Percentiles rank a stretch among this genome's conserved stretches.
Evolutionary conservation across 2,329 filamentous ascomycete species (phyloP).

Genomic region (Phoma sp.): DNA sequence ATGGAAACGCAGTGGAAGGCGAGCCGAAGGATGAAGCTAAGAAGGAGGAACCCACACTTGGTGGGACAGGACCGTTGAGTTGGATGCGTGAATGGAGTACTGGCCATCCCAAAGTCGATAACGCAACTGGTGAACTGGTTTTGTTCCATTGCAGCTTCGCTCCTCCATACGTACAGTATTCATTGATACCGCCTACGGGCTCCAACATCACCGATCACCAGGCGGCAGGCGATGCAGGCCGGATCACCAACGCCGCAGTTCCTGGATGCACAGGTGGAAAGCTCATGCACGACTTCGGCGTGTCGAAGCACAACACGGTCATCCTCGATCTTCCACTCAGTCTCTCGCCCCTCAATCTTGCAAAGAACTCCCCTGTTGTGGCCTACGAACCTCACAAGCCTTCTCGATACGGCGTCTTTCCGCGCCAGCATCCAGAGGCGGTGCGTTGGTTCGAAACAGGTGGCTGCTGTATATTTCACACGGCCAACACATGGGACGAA

Average conservation of each 20-base stretch:
- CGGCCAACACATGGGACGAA: slow-evolving; percentile 73
- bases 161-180: slow-evolving; percentile 72
- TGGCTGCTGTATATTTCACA: slow-evolving; percentile 74
- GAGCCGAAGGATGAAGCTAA: slow-evolving; percentile 47
- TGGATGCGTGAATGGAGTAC: slow-evolving; percentile 77
- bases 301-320: slow-evolving; percentile 66
- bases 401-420: slow-evolving; percentile 72
- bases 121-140: slow-evolving; percentile 67
- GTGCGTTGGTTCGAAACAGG: slow-evolving; percentile 73
- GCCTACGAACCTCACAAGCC: slow-evolving; percentile 63
- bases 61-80: slow-evolving; percentile 61
- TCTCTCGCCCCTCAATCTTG: slow-evolving; percentile 67
- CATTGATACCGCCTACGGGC: slow-evolving; percentile 55
- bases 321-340: slow-evolving; percentile 74
- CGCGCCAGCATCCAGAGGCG: slow-evolving; percentile 62
- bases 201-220: slow-evolving; percentile 13
- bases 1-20: slow-evolving; percentile 63
- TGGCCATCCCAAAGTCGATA: slow-evolving; percentile 72
- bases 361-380: slow-evolving; percentile 63
- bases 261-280: slow-evolving; percentile 68
- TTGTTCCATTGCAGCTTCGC: slow-evolving; percentile 71
- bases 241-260: slow-evolving; percentile 61
- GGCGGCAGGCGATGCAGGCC: slow-evolving; percentile 9
- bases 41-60: slow-evolving; percentile 49
- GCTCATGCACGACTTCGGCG: slow-evolving; percentile 80